A percentile compares a stretch with the other conserved stretches of the same genome.
phyloP scores from a whole-genome alignment of 805 yeast genomes.

The fission yeast (Schizosaccharomyces pombe) region DNA sequence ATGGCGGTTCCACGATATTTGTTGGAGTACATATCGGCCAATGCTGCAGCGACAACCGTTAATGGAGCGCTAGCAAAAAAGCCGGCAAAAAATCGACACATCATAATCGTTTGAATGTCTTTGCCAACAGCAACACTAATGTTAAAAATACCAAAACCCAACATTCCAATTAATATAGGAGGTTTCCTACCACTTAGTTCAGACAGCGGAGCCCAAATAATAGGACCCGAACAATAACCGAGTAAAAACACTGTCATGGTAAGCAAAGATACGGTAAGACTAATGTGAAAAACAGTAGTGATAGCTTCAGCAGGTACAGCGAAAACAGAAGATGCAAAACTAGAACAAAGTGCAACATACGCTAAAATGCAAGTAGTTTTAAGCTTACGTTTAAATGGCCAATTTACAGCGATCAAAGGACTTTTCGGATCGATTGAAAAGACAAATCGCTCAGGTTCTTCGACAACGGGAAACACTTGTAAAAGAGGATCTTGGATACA shows the following conservation, averaged over 20 bases:
- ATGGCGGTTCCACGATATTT: slow-evolving; percentile 52
- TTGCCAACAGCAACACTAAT: slow-evolving; percentile 62
- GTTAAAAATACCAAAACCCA: slow-evolving; percentile 35
- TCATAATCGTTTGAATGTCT: slow-evolving; percentile 51
- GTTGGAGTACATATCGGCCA: slow-evolving; percentile 58
- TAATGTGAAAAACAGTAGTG: slow-evolving; percentile 31
- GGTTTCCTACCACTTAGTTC: slow-evolving; percentile 35
- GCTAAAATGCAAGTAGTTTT: neutral
- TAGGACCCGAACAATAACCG: slow-evolving; percentile 85
- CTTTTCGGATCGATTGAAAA: neutral
- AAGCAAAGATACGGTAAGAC: slow-evolving; percentile 43
- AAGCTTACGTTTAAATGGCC: neutral
- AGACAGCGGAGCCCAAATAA: slow-evolving; percentile 75
- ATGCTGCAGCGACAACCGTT: slow-evolving; percentile 67
- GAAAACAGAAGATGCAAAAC: slow-evolving; percentile 70
- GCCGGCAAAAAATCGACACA: slow-evolving; percentile 63
- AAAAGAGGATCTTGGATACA: too few species aligned
- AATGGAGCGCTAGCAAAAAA: slow-evolving; percentile 65
- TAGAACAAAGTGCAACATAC: slow-evolving; percentile 18
- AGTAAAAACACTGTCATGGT: slow-evolving; percentile 65
- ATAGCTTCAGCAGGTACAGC: slow-evolving; percentile 31
- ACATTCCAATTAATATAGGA: slow-evolving; percentile 31
- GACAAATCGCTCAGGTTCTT: neutral
- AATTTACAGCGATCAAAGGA: neutral
- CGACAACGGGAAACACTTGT: neutral